A percentile compares a stretch with the other conserved stretches of the same genome.
These are phyloP conservation scores for Gnetum montanum DNA, from an alignment of 75 land plant species.

Conservation along the genomic window DNA sequence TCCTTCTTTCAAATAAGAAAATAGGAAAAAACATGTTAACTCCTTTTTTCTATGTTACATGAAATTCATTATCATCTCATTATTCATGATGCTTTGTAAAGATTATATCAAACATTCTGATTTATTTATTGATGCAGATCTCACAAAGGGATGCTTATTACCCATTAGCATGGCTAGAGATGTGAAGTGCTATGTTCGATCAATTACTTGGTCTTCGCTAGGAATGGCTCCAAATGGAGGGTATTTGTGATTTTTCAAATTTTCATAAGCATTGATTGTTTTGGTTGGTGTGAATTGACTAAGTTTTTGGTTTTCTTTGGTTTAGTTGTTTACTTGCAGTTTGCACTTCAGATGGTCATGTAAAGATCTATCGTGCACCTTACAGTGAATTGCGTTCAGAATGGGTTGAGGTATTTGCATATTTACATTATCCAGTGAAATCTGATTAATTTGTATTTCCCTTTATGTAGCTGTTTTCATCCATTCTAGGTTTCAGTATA, in stretches of 20 bases:
- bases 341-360: conserved; percentile 65
- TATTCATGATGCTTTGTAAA: too few relatives aligned
- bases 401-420: conserved; percentile 92
- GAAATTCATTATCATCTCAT: too few relatives aligned
- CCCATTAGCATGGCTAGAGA: conserved; percentile 54
- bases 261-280: too few relatives aligned
- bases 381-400: conserved; percentile 65
- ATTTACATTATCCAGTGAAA: too few relatives aligned
- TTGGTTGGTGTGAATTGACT: too few relatives aligned
- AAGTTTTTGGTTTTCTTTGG: background rate
- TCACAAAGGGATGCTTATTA: conserved; percentile 35
- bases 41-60: too few relatives aligned
- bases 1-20: too few relatives aligned
- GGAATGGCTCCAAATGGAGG: conserved; percentile 80
- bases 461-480: too few relatives aligned
- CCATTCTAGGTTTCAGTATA: too few relatives aligned
- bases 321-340: conserved; percentile 86
- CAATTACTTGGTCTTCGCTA: conserved; percentile 82
- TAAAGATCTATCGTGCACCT: conserved; percentile 78
- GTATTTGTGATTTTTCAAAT: conserved; percentile 19
- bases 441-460: too few relatives aligned
- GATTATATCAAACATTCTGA: too few relatives aligned
- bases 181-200: conserved; percentile 48
- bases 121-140: conserved; percentile 42
- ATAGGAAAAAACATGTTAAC: too few relatives aligned